These are phyloP conservation scores for Platanthera zijinensis DNA, from an alignment of 106 monocot genomes.

Conservation along the genomic window DNA sequence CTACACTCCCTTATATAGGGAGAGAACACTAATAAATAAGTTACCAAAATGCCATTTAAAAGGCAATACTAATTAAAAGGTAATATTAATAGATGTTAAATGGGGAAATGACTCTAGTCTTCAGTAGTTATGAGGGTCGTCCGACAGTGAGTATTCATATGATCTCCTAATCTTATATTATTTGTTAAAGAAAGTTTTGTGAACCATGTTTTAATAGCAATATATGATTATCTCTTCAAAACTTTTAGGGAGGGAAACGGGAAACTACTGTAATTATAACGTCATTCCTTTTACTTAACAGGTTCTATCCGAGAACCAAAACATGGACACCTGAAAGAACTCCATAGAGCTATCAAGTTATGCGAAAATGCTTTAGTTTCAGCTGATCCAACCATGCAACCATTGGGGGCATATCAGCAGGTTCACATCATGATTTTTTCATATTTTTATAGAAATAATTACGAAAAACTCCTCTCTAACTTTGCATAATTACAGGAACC, in stretches of 20 bases:
- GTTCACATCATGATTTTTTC: conserved; percentile 15
- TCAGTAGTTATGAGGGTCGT: too few species aligned
- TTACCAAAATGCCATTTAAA: too few species aligned
- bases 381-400: conserved; percentile 65
- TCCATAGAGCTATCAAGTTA: conserved; percentile 82
- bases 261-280: not conserved
- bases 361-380: conserved; percentile 87
- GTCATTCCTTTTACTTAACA: conserved; percentile 20
- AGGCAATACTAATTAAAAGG: too few species aligned
- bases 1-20: too few species aligned
- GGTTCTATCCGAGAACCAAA: conserved; percentile 84
- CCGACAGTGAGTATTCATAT: not conserved
- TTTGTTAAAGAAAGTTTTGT: not conserved
- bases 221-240: not conserved
- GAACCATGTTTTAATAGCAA: not conserved
- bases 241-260: not conserved
- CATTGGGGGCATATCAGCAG: conserved; percentile 73
- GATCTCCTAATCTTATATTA: not conserved
- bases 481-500: too few species aligned
- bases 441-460: not conserved
- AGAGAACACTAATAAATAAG: too few species aligned
- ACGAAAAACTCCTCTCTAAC: too few species aligned
- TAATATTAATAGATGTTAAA: too few species aligned
- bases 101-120: too few species aligned
- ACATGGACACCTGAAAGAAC: conserved; percentile 84